Percentiles rank a stretch among this genome's conserved stretches.
These are phyloP conservation scores for Anacardium occidentale DNA, from an alignment of 345 rosid genomes.

Conservation along the genomic window DNA sequence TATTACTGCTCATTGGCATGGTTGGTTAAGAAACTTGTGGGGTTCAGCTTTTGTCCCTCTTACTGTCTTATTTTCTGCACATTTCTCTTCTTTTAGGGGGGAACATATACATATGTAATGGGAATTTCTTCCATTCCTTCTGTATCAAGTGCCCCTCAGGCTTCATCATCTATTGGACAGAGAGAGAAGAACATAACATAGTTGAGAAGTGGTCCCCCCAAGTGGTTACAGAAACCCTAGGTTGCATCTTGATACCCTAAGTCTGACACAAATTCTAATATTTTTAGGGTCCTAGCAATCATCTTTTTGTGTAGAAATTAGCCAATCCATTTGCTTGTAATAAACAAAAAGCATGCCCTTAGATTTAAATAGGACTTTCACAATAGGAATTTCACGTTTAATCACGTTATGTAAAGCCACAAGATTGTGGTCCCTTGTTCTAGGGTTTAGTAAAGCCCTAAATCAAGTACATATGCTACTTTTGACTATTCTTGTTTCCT, in stretches of 20 bases:
- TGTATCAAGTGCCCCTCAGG: conserved; percentile 13
- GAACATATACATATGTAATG: conserved; percentile 33
- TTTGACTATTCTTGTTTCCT: conserved; percentile 30
- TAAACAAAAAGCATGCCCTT: conserved; percentile 57
- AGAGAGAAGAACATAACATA: conserved; percentile 31
- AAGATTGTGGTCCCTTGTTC: conserved; percentile 65
- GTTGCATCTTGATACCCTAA: conserved; percentile 30
- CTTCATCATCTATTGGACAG: conserved; percentile 23
- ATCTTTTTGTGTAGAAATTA: conserved; percentile 37
- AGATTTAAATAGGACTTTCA: conserved; percentile 50
- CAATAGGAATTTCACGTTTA: conserved; percentile 50
- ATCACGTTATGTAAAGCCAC: conserved; percentile 53
- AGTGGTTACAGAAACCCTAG: conserved; percentile 28
- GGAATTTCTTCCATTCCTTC: conserved; percentile 22
- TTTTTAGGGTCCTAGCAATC: conserved; percentile 26
- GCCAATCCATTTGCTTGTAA: conserved; percentile 23
- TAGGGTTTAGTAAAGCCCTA: conserved; percentile 50
- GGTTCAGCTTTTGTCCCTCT: conserved; percentile 41
- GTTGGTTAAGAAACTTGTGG: conserved; percentile 17
- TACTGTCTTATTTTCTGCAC: conserved; percentile 21
- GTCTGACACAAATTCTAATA: conserved; percentile 24
- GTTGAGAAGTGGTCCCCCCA: conserved; percentile 84
- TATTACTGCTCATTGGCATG: conserved; percentile 8
- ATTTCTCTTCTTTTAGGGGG: conserved; percentile 22
- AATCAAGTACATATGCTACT: conserved; percentile 27